A percentile compares a stretch with the other conserved stretches of the same genome.
phyloP scores from a whole-genome alignment of 2,329 filamentous ascomycete genomes.

The Aspergillus sp. region DNA sequence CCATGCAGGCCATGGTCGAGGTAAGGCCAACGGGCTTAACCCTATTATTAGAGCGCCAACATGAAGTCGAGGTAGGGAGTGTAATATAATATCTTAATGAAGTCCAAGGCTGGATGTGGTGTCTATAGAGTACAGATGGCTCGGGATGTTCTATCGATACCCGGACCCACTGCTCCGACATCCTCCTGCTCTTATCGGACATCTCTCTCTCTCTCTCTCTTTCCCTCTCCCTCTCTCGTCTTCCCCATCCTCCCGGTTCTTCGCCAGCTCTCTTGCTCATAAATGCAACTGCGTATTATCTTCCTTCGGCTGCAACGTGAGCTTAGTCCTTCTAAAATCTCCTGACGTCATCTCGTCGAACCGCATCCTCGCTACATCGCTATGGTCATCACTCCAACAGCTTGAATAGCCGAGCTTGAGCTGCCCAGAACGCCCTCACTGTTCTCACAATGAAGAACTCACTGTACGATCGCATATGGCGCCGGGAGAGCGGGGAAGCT shows the following conservation, averaged over 20 bases:
- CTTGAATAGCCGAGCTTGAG: neutral
- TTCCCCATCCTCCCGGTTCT: neutral
- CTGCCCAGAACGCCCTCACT: neutral
- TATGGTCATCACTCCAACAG: conserved; percentile 8
- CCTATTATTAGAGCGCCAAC: no score
- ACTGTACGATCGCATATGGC: conserved; percentile 45
- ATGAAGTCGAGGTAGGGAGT: no score
- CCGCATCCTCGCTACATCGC: neutral
- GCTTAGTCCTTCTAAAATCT: conserved; percentile 1
- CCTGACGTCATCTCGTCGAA: conserved; percentile 15
- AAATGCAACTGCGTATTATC: neutral
- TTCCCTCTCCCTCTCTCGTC: conserved; percentile 1
- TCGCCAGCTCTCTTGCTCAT: neutral
- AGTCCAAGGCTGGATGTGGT: no score
- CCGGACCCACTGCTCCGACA: neutral
- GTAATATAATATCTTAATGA: no score
- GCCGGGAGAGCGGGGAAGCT: conserved; percentile 38
- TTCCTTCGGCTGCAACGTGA: conserved; percentile 1
- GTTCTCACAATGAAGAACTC: conserved; percentile 36
- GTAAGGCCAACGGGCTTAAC: no score
- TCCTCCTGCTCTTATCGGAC: conserved; percentile 2
- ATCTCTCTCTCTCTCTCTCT: conserved; percentile 1
- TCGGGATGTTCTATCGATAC: conserved; percentile 3
- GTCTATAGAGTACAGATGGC: no score
- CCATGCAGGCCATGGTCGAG: no score